A percentile compares a stretch with the other conserved stretches of the same genome.
phyloP scores from a whole-genome alignment of 2,329 filamentous ascomycete genomes.

The Simplicillium sp. region DNA sequence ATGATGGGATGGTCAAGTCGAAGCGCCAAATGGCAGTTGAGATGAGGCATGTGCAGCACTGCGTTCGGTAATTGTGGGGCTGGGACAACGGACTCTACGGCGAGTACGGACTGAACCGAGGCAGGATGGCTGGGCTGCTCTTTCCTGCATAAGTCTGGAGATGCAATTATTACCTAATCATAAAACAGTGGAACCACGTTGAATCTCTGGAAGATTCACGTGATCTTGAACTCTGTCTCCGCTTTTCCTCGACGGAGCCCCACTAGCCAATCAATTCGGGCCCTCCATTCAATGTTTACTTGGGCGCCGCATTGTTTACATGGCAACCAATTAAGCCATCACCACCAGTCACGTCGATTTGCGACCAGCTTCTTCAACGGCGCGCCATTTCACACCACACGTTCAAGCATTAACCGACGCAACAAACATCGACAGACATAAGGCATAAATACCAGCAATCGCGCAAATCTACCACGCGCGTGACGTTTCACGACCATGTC shows the following conservation, averaged over 20 bases:
- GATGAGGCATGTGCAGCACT: slow-evolving; percentile 18
- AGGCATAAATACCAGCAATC: too few species aligned
- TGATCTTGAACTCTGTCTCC: not conserved
- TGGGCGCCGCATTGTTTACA: not conserved
- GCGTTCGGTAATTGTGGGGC: slow-evolving; percentile 14
- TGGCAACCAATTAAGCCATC: too few species aligned
- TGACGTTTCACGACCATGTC: slow-evolving; percentile 47
- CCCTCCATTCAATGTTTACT: not conserved
- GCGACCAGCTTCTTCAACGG: too few species aligned
- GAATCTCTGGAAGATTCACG: too few species aligned
- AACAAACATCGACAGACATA: too few species aligned
- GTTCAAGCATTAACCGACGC: too few species aligned
- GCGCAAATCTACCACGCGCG: not conserved
- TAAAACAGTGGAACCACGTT: too few species aligned
- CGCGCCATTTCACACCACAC: too few species aligned
- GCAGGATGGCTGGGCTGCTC: slow-evolving; percentile 6
- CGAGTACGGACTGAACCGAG: slow-evolving; percentile 17
- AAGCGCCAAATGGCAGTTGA: slow-evolving; percentile 6
- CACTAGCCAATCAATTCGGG: not conserved
- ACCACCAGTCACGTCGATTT: too few species aligned
- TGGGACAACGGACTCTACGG: slow-evolving; percentile 10
- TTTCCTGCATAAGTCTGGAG: slow-evolving; percentile 1
- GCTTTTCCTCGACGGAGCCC: not conserved
- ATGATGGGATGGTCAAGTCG: slow-evolving; percentile 4
- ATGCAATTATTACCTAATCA: too few species aligned